Percentiles rank a stretch among this genome's conserved stretches.
Conservation (phyloP, 345 rosid genomes). For the Aquilaria yunnanensis region DNA sequence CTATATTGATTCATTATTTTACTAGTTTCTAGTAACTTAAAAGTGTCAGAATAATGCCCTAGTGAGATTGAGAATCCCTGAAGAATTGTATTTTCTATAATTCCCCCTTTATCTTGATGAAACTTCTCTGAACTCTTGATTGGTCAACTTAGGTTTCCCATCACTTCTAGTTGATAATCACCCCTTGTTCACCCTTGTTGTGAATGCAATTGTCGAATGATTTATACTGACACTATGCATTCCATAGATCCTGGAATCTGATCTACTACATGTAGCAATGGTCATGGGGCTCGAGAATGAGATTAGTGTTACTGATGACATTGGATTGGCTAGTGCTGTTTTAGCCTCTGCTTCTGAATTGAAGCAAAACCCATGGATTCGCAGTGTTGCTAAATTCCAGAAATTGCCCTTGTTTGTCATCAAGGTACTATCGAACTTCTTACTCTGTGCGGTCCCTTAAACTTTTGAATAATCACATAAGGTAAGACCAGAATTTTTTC, state of each 20-base stretch:
- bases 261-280: constrained; percentile 78
- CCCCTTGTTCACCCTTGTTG: background rate
- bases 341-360: constrained; percentile 70
- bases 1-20: too few relatives aligned
- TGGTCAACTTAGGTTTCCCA: background rate
- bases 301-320: constrained; percentile 71
- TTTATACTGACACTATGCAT: constrained; percentile 14
- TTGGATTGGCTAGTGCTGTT: constrained; percentile 80
- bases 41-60: too few relatives aligned
- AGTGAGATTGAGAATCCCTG: too few relatives aligned
- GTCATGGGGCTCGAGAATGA: constrained; percentile 85
- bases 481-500: too few relatives aligned
- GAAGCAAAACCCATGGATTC: constrained; percentile 80
- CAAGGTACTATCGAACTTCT: constrained; percentile 37
- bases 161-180: background rate
- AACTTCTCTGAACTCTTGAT: background rate
- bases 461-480: too few relatives aligned
- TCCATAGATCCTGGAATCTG: constrained; percentile 69
- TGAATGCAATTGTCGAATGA: background rate
- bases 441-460: too few relatives aligned
- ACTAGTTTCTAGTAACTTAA: too few relatives aligned
- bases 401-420: constrained; percentile 71
- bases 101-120: too few relatives aligned
- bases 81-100: too few relatives aligned
- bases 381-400: constrained; percentile 78